Base-by-base conservation (phyloP, 2,329 filamentous ascomycete genomes). In the Aspergillus ochraceus region DNA sequence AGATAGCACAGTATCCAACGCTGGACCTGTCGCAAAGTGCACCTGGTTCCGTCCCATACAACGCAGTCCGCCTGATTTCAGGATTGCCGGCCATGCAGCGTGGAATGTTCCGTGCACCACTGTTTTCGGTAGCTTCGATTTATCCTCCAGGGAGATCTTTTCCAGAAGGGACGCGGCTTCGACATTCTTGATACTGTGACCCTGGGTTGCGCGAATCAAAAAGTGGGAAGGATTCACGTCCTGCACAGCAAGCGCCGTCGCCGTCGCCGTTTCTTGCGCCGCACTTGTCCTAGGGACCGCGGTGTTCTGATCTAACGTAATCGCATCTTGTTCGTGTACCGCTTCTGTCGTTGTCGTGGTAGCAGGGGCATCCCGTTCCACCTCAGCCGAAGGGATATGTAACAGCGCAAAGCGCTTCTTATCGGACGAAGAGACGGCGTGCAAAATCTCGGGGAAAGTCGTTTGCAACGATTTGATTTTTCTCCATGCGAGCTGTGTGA, bases 131-230 rank as follows among this genome's bases (percentile, higher is more conserved):
- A 93, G 64, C 50, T 70, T 67, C 11, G 64, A 58, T 29, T 85
- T 24, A 70, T 83, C 6, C 73, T 83, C 83, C 0, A 86, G 71
- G 1, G 86, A 88, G 59, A 97, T 81, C 6, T 88, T 87, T 20
- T 81, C 83, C 3, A 97, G 84, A 2, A 96, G 83, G 0, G 84
- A 84, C 51, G 88, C 86, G n/a, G 86, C 86, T 29, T 91, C 88
- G 39, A 88, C 68, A 6, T 88, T 79, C 70, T 87, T 86, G 71
- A 99, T 90, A 68, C 87, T 92, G 80, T 98, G 95, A 57, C 95
- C 95, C 79, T 98, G 95, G 71, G 96, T 97, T 29, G 95, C 95
- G 70, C 95, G 92, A 77, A 99, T 97, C 32, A 96, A 83, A 80
- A 88, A 97, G 74, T 90, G 83, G 0, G 82, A 75, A 0, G 91